Base-by-base conservation (phyloP, 176 grass and related monocot species). In the Rhynchospora pubera region DNA sequence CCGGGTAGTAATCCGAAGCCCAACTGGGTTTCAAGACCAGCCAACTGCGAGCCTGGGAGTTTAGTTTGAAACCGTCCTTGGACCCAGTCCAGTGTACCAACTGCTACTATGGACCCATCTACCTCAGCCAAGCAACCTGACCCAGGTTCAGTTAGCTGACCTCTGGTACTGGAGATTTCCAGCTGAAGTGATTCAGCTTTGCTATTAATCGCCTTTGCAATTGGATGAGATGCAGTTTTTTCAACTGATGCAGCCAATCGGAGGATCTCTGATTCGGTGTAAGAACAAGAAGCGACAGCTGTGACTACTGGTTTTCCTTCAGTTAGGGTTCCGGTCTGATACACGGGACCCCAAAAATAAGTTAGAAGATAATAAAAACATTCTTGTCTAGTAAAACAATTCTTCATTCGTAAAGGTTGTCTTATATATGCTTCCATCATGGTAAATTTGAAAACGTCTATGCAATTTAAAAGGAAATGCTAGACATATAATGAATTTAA, bases 111-210 rank as follows among this genome's bases (percentile, higher is more conserved):
- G 84, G 83, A 80, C 39, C 95, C 92, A 84, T 98, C 95, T 65
- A 94, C 84, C 91, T 98, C 95, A 53, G 92, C 92, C 78, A 98
- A 93, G 81, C 92, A 94, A 62, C 95, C 95, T 66, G 94, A 98
- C 64, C 95, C 95, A 57, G 95, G 92, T 76, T 90, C 89, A 85
- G 92, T 94, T 78, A 98, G 81, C 67, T 94, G 92, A 47, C 95
- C 92, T 71, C 81, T 89, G 69, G 95, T 91, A 69, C 71, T 77
- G 62, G 89, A 91, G 72, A 98, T 87, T 79, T 91, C 90, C 44
- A 94, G 69, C 81, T 91, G 85, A 30, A 94, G 67, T 22, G 82
- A 79, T 83, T 91, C 85, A 64, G 95, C 92, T 88, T 98, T 88
- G 63, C 88, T 85, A 65, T 86, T 67, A 89, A 98, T 98, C 85